Evolutionary conservation across 1,139 yeast species (phyloP).

Genomic region (Yamadazyma sp.): DNA sequence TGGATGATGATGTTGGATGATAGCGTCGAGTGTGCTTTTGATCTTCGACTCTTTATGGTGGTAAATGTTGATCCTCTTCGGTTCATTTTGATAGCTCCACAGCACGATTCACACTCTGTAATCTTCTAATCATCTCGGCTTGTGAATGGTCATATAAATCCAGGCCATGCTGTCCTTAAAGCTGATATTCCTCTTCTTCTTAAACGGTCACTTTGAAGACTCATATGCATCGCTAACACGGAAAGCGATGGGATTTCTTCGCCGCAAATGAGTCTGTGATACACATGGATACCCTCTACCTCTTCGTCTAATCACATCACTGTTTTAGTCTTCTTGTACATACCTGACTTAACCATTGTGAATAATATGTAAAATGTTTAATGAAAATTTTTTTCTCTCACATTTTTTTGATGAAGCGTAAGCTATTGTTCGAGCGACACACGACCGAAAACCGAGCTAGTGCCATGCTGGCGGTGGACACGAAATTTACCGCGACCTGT

Average conservation of each 20-base stretch:
- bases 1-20: no score
- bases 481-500: background rate
- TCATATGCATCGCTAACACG: background rate
- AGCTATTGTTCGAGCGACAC: background rate
- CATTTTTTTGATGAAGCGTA: constrained; percentile 1
- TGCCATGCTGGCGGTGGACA: constrained; percentile 3
- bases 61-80: no score
- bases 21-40: no score
- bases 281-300: background rate
- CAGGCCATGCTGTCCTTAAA: no score
- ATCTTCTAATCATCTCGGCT: no score
- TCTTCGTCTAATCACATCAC: background rate
- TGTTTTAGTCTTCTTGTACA: constrained; percentile 26
- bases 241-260: no score
- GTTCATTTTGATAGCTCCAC: no score
- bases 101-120: no score
- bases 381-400: constrained; percentile 15
- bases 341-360: constrained; percentile 66
- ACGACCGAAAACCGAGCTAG: no score
- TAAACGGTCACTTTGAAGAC: background rate
- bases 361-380: constrained; percentile 9
- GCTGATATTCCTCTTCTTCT: background rate
- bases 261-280: background rate
- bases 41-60: no score
- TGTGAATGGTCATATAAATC: no score